A percentile compares a stretch with the other conserved stretches of the same genome.
phyloP scores from a whole-genome alignment of 2,329 filamentous ascomycete genomes.

The Venturia asperata region DNA sequence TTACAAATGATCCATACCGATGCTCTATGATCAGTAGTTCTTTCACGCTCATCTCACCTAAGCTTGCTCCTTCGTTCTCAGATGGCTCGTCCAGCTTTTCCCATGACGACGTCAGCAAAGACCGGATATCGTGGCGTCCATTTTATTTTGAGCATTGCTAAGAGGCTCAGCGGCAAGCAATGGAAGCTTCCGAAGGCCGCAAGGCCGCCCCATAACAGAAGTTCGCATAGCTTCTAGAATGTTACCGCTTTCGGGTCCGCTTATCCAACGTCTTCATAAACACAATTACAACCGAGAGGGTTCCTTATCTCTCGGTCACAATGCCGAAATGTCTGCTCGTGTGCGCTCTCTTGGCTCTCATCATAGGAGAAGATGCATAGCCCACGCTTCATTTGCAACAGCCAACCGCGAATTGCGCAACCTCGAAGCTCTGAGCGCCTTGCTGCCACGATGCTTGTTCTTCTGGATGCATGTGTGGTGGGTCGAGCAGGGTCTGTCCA shows the following conservation, averaged over 20 bases:
- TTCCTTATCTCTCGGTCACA: background rate
- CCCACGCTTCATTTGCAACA: constrained; percentile 4
- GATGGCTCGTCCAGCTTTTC: background rate
- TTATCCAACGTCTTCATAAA: background rate
- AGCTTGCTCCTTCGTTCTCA: background rate
- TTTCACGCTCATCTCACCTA: background rate
- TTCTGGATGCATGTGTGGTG: background rate
- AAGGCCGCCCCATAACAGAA: background rate
- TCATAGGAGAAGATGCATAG: background rate
- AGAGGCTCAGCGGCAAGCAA: background rate
- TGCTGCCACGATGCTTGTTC: background rate
- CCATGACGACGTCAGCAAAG: background rate
- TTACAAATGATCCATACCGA: background rate
- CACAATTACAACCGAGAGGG: background rate
- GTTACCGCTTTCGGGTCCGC: background rate
- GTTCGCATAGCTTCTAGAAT: background rate
- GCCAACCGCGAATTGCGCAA: background rate
- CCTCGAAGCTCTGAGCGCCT: background rate
- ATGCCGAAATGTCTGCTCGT: background rate
- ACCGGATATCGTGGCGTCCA: background rate
- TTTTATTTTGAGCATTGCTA: background rate
- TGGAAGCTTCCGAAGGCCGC: background rate
- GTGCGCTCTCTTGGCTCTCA: constrained; percentile 5
- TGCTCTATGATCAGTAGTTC: background rate
- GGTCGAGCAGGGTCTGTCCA: background rate